These are phyloP conservation scores for Gymnopilus junonius DNA, from an alignment of 768 basidiomycete species.

Conservation along the genomic window DNA sequence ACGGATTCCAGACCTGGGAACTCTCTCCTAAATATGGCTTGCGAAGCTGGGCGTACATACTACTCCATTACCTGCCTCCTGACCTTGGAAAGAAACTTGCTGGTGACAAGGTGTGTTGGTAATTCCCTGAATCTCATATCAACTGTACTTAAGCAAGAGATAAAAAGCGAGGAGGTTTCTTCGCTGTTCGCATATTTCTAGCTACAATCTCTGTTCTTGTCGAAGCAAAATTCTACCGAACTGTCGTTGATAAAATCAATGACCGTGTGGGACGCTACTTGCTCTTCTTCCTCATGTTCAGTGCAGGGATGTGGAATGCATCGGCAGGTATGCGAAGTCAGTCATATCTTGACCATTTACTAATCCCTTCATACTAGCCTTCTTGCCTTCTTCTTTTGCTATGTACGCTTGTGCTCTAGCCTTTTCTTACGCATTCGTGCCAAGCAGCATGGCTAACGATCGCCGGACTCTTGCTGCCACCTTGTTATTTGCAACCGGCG, in stretches of 20 bases:
- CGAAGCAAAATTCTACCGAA: conserved; percentile 84
- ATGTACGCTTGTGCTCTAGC: conserved; percentile 90
- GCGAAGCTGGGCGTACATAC: conserved; percentile 92
- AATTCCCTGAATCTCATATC: neutral
- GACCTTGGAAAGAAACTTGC: conserved; percentile 56
- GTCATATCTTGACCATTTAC: neutral
- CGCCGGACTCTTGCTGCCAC: conserved; percentile 69
- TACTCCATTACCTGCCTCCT: conserved; percentile 76
- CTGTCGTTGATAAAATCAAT: conserved; percentile 81
- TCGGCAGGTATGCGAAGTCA: conserved; percentile 62
- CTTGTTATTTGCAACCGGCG: conserved; percentile 75
- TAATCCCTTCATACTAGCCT: conserved; percentile 53
- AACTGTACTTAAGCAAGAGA: conserved; percentile 6
- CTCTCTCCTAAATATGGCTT: conserved; percentile 90
- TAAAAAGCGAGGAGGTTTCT: conserved; percentile 82
- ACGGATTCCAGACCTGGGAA: conserved; percentile 99
- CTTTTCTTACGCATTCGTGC: conserved; percentile 67
- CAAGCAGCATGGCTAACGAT: conserved; percentile 55
- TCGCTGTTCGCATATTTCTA: conserved; percentile 81
- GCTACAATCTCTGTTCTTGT: conserved; percentile 73
- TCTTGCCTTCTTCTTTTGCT: conserved; percentile 94
- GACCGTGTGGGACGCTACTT: conserved; percentile 93
- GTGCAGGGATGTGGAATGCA: conserved; percentile 95
- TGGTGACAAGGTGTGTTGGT: conserved; percentile 61
- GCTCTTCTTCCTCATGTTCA: conserved; percentile 83